Base-by-base conservation (phyloP, 1,139 yeast species). In the Scheffersomyces illinoinensis region DNA sequence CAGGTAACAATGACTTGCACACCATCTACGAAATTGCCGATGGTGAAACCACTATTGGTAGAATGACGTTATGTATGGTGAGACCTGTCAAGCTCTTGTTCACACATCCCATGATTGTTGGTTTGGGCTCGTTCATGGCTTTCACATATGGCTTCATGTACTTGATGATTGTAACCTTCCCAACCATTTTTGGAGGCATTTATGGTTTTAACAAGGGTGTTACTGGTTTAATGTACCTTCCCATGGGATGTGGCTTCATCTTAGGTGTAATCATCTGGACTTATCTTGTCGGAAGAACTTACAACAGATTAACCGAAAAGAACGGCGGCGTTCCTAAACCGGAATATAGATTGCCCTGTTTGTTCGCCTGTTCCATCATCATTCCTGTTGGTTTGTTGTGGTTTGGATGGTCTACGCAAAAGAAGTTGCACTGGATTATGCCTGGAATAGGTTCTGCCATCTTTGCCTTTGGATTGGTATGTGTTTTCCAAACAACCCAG, bases 61-160 rank as follows among this genome's bases (percentile, higher is more conserved):
- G 76, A 59, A 70, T 78, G 66, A 61, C 63, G 56, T 56, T 71
- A 19, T 77, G 81, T 23, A 72, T 79, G 74, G 70, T 77, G 17
- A 67, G 83, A 56, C 84, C 84, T 5, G 59, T 80, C 21, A 72
- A 73, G 54, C 68, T 80, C 47, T 69, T 80, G 39, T 73, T 76
- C 61, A 78, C 81, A n/a, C 81, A 80, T 61, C 83, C 83, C 7
- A 77, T 80, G 79, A 72, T 80, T 43, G 71, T 79, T 54, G 83
- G 83, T 0, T 70, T 80, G 58, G 84, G 84, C 0, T 74, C 82
- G 21, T 78, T 79, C 58, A 74, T 80, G 77, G 83, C 84, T 1
- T 78, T 80, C 68, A 76, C 81, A 24, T 79, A 80, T 61, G 84
- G 83, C 14, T 79, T 79, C 66, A 76, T 80, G 81, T 80, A 80